phyloP scores from a whole-genome alignment of 2,329 filamentous ascomycete genomes.

The Fusarium neocosmosporiellum region DNA sequence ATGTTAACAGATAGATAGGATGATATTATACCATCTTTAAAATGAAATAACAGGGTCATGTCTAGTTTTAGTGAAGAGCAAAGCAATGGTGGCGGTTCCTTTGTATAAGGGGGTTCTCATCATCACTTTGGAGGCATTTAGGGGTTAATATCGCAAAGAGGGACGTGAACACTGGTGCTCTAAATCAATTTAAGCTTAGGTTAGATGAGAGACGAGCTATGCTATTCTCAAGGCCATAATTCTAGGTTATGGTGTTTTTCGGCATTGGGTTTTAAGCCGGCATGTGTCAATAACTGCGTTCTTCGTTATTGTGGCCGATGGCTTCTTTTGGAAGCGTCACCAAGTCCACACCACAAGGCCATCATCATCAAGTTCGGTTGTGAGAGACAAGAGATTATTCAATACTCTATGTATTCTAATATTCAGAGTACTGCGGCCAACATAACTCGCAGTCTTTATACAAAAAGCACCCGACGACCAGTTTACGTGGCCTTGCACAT shows the following conservation, averaged over 20 bases:
- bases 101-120: background rate
- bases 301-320: too few relatives aligned
- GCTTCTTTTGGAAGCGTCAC: too few relatives aligned
- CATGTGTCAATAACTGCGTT: too few relatives aligned
- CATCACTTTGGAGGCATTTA: background rate
- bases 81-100: background rate
- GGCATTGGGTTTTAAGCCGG: too few relatives aligned
- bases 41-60: background rate
- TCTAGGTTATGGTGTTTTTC: too few relatives aligned
- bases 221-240: too few relatives aligned
- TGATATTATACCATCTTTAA: background rate
- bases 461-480: background rate
- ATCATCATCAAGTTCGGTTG: too few relatives aligned
- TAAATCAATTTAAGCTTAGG: background rate
- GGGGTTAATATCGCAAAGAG: background rate
- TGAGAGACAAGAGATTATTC: background rate
- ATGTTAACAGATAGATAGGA: background rate
- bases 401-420: background rate
- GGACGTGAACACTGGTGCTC: background rate
- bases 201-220: background rate
- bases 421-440: background rate
- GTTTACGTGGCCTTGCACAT: constrained; percentile 22
- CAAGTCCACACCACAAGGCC: too few relatives aligned
- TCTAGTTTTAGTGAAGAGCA: background rate
- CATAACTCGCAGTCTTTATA: background rate